Conservation (phyloP, 495 filamentous ascomycete genomes). For the Mycothermus thermophilus region DNA sequence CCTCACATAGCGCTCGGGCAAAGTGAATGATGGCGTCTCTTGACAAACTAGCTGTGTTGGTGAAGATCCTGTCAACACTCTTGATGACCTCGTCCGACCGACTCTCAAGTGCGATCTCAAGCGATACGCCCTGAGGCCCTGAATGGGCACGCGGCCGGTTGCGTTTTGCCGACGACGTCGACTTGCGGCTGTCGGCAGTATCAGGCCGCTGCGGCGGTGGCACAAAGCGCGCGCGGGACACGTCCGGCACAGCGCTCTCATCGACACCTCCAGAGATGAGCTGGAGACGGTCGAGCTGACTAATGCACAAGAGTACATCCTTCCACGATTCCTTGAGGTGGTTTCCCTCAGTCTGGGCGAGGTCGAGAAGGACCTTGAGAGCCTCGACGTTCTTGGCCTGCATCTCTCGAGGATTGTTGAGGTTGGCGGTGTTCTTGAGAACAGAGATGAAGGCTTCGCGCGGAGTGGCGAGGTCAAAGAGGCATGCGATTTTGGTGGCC, state of each 20-base stretch:
- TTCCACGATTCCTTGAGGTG: constrained; percentile 81
- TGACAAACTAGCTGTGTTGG: constrained; percentile 82
- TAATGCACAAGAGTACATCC: constrained; percentile 88
- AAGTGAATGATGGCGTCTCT: constrained; percentile 97
- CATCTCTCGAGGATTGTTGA: constrained; percentile 92
- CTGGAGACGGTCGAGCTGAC: constrained; percentile 89
- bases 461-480: constrained; percentile 83
- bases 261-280: constrained; percentile 90
- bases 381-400: constrained; percentile 93
- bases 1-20: constrained; percentile 80
- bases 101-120: constrained; percentile 81
- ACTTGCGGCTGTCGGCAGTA: constrained; percentile 44
- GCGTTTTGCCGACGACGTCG: constrained; percentile 49
- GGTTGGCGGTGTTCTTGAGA: constrained; percentile 82
- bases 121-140: constrained; percentile 53
- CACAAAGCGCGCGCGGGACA: constrained; percentile 67
- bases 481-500: constrained; percentile 79
- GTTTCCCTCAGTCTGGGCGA: constrained; percentile 86
- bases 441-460: constrained; percentile 89
- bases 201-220: constrained; percentile 34
- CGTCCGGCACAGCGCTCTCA: constrained; percentile 81
- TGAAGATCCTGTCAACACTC: constrained; percentile 89
- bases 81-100: constrained; percentile 85
- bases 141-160: constrained; percentile 52
- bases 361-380: constrained; percentile 74